A percentile compares a stretch with the other conserved stretches of the same genome.
These are phyloP conservation scores for Calocybe gambosa DNA, from an alignment of 1,284 basidiomycete genomes.

Conservation along the genomic window DNA sequence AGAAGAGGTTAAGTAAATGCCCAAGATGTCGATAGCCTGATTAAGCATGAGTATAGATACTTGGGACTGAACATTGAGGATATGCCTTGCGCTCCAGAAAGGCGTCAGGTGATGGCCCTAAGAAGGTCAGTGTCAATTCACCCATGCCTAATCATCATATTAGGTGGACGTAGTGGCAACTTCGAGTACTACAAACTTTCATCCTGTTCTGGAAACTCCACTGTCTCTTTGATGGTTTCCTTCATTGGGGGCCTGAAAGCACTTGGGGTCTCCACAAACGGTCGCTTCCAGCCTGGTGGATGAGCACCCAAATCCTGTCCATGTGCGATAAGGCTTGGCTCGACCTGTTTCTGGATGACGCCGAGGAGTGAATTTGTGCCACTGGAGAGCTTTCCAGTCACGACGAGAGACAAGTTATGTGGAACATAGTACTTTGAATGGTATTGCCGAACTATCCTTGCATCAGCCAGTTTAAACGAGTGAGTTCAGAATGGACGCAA, in stretches of 20 bases:
- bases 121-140: slow-evolving; percentile 76
- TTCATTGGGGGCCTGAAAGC: slow-evolving; percentile 55
- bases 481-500: slow-evolving; percentile 6
- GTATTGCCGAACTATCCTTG: slow-evolving; percentile 73
- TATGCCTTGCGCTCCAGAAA: slow-evolving; percentile 72
- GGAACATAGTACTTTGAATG: slow-evolving; percentile 92
- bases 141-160: slow-evolving; percentile 48
- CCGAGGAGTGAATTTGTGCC: slow-evolving; percentile 66
- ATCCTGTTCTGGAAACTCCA: slow-evolving; percentile 98
- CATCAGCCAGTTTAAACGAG: slow-evolving; percentile 14
- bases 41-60: slow-evolving; percentile 2
- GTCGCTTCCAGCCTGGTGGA: slow-evolving; percentile 86
- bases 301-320: slow-evolving; percentile 60
- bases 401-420: slow-evolving; percentile 86
- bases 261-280: slow-evolving; percentile 88
- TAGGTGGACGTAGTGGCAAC: neutral
- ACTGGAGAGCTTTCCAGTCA: slow-evolving; percentile 72
- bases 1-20: slow-evolving; percentile 87
- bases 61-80: slow-evolving; percentile 1
- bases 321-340: slow-evolving; percentile 74
- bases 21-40: slow-evolving; percentile 80
- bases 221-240: slow-evolving; percentile 51
- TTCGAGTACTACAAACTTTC: slow-evolving; percentile 53
- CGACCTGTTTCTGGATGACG: slow-evolving; percentile 76
- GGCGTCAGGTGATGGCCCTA: slow-evolving; percentile 72